Base-by-base conservation (phyloP, 2,329 filamentous ascomycete species). In the Diaporthe longicolla region DNA sequence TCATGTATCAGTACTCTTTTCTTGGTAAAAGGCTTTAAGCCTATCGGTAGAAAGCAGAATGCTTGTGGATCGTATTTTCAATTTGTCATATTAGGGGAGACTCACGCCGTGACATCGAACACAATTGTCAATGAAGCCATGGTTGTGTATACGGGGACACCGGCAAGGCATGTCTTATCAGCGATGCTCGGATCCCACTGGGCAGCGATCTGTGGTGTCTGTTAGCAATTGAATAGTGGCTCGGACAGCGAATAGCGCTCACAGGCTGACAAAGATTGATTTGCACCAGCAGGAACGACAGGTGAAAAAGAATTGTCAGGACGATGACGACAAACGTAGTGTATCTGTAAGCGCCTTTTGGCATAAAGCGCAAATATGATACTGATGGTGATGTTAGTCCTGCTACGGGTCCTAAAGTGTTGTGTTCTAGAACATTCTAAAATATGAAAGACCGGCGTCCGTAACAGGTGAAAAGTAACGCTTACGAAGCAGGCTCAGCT, bases 291-390 rank as follows among this genome's bases (percentile, higher is more conserved):
- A 84, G 43, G 70, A 85, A 84, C 15, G 80, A 79, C 45, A 87
- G 71, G 61, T 87, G 85, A 66, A 84, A 85, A 17, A 83, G 55
- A 0, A 81, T 80, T 29, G 82, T 82, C 1, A 81, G 76, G 0
- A 82, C 76, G 1, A 83, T 82, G n/a, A 85, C 79, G 10, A 73
- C 76, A 11, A 84, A 79, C 0, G 84, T 82, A 1, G 77, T 70
- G 8, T 78, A 77, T 35, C 82, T 81, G 57, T 85, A 85, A 4
- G 71, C 52, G 0, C 80, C 80, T 2, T 82, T 80, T 1, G 85
- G 82, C 4, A 87, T 83, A 19, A 88, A 85, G 1, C 86, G 84
- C 0, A 87, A 79, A 24, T 86, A 85, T 1, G 84, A 84, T 2
- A 85, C 32, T 35, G 8, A 8, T 35, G 32, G 32, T 35, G 32